Base-by-base conservation (phyloP, 2,329 filamentous ascomycete genomes). In the Aspergillus pseudoglaucus region DNA sequence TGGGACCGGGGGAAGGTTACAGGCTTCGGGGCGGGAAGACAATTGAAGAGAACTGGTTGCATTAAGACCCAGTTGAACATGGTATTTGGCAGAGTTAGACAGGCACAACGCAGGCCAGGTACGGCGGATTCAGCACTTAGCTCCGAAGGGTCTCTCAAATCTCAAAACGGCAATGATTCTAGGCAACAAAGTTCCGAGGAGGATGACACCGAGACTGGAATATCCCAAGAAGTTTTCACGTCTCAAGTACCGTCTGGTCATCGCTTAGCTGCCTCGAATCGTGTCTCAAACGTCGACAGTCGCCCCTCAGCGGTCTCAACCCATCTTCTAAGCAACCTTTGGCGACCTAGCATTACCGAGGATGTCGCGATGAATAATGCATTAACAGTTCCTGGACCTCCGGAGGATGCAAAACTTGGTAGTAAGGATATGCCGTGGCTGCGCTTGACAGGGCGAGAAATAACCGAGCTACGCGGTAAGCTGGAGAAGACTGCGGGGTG, bases 401-500 rank as follows among this genome's bases (percentile, higher is more conserved):
- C 82, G 10, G 67, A 75, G 15, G 78, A 83, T 61, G 81, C 81
- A 6, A 70, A 71, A 47, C 72, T 77, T 18, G 82, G 82, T 41
- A 83, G 80, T 64, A 77, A 77, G 58, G 78, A 78, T 66, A 69
- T 77, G 51, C 82, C 82, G 2, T 85, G 82, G 82, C 71, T 81
- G 57, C 79, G 80, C 48, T 67, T 85, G 52, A 84, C 82, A 3
- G 81, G 83, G 55, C 85, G 77, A 69, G 82, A 85, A 59, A 82
- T 85, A 80, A 82, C 81, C 6, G 80, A 78, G 45, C 65, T 85
- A 20, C 74, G 82, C 45, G 84, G 84, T 64, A 76, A 80, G 54
- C 84, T 85, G 82, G 85, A 85, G 71, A 85, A 85, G 71, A 84
- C 84, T 53, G 80, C 80, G 4, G 76, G 82, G 14, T 85, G 82